Conservation (phyloP, 441 rosid species). For the Sinapis alba region DNA sequence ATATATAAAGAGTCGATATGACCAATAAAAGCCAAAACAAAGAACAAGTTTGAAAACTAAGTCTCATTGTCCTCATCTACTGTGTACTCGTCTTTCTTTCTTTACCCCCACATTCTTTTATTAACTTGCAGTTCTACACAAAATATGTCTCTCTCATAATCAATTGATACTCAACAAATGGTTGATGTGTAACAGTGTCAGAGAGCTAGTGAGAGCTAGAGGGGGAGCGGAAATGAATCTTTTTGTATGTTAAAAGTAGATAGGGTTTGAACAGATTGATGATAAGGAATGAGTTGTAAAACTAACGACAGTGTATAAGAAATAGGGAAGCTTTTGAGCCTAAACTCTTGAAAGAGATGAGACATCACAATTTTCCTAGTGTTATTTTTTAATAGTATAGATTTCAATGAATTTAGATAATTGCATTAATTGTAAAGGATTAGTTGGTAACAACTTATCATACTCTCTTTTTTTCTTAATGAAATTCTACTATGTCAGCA, state of each 20-base stretch:
- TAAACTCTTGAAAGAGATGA: neutral
- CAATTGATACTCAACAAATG: constrained; percentile 40
- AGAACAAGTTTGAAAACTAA: constrained; percentile 41
- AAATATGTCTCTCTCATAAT: constrained; percentile 24
- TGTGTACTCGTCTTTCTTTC: constrained; percentile 30
- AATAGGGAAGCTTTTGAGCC: neutral
- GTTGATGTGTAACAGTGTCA: constrained; percentile 25
- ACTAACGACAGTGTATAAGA: neutral
- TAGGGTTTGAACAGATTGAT: neutral
- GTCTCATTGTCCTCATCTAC: constrained; percentile 42
- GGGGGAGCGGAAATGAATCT: neutral
- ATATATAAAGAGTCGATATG: constrained; percentile 35
- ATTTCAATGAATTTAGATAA: constrained; percentile 23
- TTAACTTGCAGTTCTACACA: constrained; percentile 40
- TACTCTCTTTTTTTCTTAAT: neutral
- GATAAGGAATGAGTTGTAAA: neutral
- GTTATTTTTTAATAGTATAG: neutral
- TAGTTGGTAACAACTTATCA: constrained; percentile 36
- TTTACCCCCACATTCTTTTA: constrained; percentile 43
- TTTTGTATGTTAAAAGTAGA: neutral
- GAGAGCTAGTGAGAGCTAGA: neutral
- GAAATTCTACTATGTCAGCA: constrained; percentile 16
- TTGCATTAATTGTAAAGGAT: constrained; percentile 37
- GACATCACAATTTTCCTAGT: neutral
- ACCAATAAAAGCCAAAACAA: constrained; percentile 38